Percentiles rank a stretch among this genome's conserved stretches.
phyloP scores from a whole-genome alignment of 306 rosid genomes.

The Coriaria nepalensis region DNA sequence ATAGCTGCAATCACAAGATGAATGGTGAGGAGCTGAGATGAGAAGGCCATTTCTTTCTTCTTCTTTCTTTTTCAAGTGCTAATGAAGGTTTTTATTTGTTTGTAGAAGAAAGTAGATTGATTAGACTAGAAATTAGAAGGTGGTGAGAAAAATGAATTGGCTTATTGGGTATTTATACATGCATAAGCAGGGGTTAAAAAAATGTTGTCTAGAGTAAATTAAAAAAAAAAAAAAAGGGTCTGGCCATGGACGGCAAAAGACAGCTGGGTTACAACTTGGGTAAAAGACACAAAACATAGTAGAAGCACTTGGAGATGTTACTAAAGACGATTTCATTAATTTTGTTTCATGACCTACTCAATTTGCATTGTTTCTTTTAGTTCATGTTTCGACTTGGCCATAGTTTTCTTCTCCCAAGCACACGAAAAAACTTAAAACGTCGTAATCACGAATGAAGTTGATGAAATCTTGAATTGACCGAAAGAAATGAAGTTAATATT shows the following conservation, averaged over 20 bases:
- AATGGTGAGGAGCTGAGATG: slow-evolving; percentile 9
- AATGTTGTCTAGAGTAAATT: neutral
- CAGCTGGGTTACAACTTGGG: no score
- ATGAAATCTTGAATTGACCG: no score
- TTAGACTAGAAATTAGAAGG: neutral
- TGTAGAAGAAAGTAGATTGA: neutral
- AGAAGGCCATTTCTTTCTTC: slow-evolving; percentile 17
- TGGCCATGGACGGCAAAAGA: slow-evolving; percentile 12
- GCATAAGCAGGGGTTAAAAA: neutral
- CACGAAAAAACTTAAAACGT: no score
- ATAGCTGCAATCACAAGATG: slow-evolving; percentile 13
- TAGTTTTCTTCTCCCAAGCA: no score
- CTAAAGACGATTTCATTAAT: no score
- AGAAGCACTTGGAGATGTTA: no score
- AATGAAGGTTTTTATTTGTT: neutral
- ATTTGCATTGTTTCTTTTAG: no score
- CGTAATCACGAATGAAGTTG: no score
- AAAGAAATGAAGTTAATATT: no score
- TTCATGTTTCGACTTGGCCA: no score
- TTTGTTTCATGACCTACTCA: no score
- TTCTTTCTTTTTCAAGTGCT: neutral
- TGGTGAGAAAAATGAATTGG: neutral
- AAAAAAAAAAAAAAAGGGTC: neutral
- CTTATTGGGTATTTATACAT: neutral
- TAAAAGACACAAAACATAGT: no score